Conservation (phyloP, 371 early-diverging fungal species). For the Apophysomyces sp. region DNA sequence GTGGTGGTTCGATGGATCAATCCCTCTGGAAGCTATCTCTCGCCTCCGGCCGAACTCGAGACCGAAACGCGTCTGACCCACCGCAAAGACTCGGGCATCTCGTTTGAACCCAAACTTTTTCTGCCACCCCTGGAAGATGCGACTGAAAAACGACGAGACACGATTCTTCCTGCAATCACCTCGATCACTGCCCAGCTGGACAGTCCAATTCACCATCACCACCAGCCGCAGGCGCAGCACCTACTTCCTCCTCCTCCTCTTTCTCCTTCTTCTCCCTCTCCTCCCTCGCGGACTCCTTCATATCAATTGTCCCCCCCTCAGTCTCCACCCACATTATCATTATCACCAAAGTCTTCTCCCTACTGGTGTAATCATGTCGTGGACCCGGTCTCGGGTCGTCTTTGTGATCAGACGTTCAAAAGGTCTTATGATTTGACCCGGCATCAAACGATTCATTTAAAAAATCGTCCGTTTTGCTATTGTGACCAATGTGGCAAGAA, state of each 20-base stretch:
- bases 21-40: neutral
- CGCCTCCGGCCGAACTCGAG: neutral
- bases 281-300: neutral
- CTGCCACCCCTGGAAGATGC: neutral
- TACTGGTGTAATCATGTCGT: slow-evolving; percentile 21
- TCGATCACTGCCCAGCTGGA: neutral
- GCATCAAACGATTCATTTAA: slow-evolving; percentile 35
- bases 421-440: slow-evolving; percentile 33
- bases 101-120: neutral
- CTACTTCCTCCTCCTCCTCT: neutral
- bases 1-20: slow-evolving; percentile 9
- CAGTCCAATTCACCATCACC: neutral
- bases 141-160: neutral
- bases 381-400: slow-evolving; percentile 13
- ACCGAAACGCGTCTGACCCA: neutral
- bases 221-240: neutral
- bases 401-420: slow-evolving; percentile 31
- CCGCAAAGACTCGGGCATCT: slow-evolving; percentile 35
- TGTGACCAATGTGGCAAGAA: slow-evolving; percentile 33
- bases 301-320: neutral
- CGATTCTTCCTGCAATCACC: neutral
- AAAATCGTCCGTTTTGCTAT: slow-evolving; percentile 31
- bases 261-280: neutral
- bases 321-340: slow-evolving; percentile 5
- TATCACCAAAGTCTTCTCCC: neutral